Evolutionary conservation across 345 rosid species (phyloP), one percentile per base, ranked within the genome.

Genomic region (Syzygium jambos): DNA sequence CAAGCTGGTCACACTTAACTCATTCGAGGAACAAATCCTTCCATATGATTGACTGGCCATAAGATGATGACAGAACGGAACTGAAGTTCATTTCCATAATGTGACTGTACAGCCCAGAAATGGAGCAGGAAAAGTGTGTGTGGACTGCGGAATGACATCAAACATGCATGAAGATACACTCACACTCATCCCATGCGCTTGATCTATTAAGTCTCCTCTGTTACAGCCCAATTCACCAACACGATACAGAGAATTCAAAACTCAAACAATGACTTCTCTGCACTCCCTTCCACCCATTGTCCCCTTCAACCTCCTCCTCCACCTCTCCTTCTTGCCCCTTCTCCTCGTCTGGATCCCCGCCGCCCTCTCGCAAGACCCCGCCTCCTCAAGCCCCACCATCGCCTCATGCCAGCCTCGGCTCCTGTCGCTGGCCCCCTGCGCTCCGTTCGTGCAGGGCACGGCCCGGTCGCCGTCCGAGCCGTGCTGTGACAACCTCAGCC

Each of bases 401-500:
- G 84, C 92, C 15, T 88, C 89, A 41, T 97, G 99, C 91, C 87
- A 91, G 38, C 90, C 97, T 3, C 90, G 87, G 82, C 93, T 96
- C 65, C 91, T 95, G 43, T 91, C 94, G 11, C 89, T 97, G 78
- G 88, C 91, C 85, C 94, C 96, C 3, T 97, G 98, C 88, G 94
- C 94, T 27, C 93, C 98, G 5, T 97, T 91, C 80, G 95, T 95
- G 59, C 98, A 93, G 87, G 98, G 96, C 88, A 80, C 85, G 3
- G 90, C 88, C 86, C 95, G 27, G 83, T 89, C 89, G 15, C 99
- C 98, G 0, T 85, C 91, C 34, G 90, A 90, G 86, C 78, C 93
- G 9, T 97, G 99, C 91, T 95, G 99, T 55, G 88, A 93, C 90
- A 93, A 91, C 88, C 96, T 97, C 88, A 88, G 86, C 88, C 96